Percentiles rank a stretch among this genome's conserved stretches.
phyloP scores from a whole-genome alignment of 768 basidiomycete species.

The Lyophyllum shimeji region DNA sequence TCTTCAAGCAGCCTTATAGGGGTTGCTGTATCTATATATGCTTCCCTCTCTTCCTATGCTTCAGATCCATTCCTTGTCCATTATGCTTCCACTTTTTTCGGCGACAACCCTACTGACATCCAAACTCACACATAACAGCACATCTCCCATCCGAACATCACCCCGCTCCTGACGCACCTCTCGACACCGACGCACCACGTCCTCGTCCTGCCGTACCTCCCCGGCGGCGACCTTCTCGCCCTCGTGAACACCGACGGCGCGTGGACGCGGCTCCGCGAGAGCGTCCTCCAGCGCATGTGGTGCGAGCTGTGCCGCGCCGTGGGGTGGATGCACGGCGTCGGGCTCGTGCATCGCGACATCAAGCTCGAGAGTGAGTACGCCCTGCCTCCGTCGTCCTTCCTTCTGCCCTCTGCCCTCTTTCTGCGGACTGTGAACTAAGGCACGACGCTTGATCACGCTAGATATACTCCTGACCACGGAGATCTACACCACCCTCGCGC shows the following conservation, averaged over 20 bases:
- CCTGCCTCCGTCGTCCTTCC: too few relatives aligned
- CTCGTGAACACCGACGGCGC: slow-evolving; percentile 60
- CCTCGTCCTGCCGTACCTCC: slow-evolving; percentile 73
- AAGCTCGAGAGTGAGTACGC: slow-evolving; percentile 76
- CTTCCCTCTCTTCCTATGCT: neutral
- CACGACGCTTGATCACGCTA: too few relatives aligned
- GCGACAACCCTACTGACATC: neutral
- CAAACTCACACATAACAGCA: slow-evolving; percentile 40
- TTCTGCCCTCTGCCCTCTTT: neutral
- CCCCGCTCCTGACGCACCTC: slow-evolving; percentile 68
- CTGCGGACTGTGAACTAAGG: too few relatives aligned
- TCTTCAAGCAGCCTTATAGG: neutral
- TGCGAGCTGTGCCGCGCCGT: slow-evolving; percentile 76
- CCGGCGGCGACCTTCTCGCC: slow-evolving; percentile 81
- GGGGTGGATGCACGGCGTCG: slow-evolving; percentile 85
- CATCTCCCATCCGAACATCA: slow-evolving; percentile 80
- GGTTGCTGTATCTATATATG: neutral
- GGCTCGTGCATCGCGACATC: slow-evolving; percentile 87
- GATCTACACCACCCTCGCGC: slow-evolving; percentile 29
- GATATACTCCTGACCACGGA: slow-evolving; percentile 73
- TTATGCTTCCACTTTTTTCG: neutral
- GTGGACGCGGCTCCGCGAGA: slow-evolving; percentile 38
- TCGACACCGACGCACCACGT: slow-evolving; percentile 73
- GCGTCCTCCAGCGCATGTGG: slow-evolving; percentile 67
- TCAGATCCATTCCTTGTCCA: neutral